A percentile compares a stretch with the other conserved stretches of the same genome.
Conservation (phyloP, 768 basidiomycete genomes). For the Glaciozyma antarctica region DNA sequence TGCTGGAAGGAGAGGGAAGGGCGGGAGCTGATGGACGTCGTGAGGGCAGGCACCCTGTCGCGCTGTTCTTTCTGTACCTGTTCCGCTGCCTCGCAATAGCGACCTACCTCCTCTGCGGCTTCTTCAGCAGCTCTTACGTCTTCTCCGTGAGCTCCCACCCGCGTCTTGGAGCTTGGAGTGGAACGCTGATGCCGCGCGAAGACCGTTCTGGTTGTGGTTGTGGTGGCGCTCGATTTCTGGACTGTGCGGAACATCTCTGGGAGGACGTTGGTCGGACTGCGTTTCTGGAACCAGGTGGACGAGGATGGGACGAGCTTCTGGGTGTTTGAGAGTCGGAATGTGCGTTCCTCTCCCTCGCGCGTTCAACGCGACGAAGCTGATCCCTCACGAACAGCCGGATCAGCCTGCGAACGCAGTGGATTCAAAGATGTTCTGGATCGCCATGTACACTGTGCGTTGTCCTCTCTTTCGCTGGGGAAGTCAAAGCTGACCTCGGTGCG, state of each 20-base stretch:
- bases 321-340: constrained; percentile 97
- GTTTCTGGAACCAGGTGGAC: constrained; percentile 99
- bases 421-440: constrained; percentile 40
- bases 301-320: constrained; percentile 69
- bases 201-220: constrained; percentile 84
- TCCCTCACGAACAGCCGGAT: constrained; percentile 42
- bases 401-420: constrained; percentile 73
- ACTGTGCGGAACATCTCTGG: constrained; percentile 96
- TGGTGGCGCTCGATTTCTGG: constrained; percentile 98
- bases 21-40: neutral
- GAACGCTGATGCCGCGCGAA: constrained; percentile 34
- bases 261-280: constrained; percentile 79
- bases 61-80: constrained; percentile 77
- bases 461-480: neutral
- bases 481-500: neutral
- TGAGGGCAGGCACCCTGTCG: constrained; percentile 48
- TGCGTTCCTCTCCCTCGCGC: constrained; percentile 42
- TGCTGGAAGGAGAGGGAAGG: neutral
- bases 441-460: constrained; percentile 24
- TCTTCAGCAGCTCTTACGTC: constrained; percentile 54
- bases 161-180: neutral
- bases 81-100: constrained; percentile 81
- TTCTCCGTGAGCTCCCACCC: constrained; percentile 57
- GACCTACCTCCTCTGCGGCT: constrained; percentile 87
- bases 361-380: constrained; percentile 51